Percentiles rank a stretch among this genome's conserved stretches.
Conservation (phyloP, 257 asterid species). For the Mitragyna speciosa region DNA sequence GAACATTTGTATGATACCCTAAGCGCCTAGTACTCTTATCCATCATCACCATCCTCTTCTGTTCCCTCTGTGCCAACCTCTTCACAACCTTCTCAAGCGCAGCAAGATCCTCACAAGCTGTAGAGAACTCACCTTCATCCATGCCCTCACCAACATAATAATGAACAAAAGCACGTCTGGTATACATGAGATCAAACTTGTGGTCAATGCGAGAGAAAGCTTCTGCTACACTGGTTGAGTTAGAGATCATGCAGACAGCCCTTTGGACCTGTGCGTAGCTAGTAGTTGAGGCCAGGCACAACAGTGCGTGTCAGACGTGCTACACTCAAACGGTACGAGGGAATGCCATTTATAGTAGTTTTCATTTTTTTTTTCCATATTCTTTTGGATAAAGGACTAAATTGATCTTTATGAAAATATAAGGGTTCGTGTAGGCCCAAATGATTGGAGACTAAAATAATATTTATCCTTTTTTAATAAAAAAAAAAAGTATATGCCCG, state of each 20-base stretch:
- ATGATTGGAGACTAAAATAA: too few relatives aligned
- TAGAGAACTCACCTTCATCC: constrained; percentile 24
- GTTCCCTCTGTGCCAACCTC: constrained; percentile 22
- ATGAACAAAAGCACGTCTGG: constrained; percentile 19
- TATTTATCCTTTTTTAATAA: too few relatives aligned
- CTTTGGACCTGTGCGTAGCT: constrained; percentile 22
- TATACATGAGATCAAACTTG: constrained; percentile 23
- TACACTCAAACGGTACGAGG: too few relatives aligned
- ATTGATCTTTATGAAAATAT: too few relatives aligned
- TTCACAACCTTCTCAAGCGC: constrained; percentile 20
- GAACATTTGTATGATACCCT: neutral
- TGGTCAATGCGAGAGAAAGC: constrained; percentile 17
- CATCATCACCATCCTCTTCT: constrained; percentile 37
- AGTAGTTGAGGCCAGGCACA: constrained; percentile 20
- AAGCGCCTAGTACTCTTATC: constrained; percentile 27
- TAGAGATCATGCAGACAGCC: constrained; percentile 20
- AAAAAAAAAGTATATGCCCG: too few relatives aligned
- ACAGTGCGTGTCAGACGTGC: too few relatives aligned
- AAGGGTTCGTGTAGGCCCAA: too few relatives aligned
- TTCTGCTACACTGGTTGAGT: constrained; percentile 13
- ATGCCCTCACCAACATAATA: constrained; percentile 21
- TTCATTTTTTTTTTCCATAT: too few relatives aligned
- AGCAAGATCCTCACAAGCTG: constrained; percentile 24
- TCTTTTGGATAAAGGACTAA: too few relatives aligned
- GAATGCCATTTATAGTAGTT: too few relatives aligned